These are phyloP conservation scores for Tinospora cordifolia DNA, from an alignment of 164 flowering plant species.

Conservation along the genomic window DNA sequence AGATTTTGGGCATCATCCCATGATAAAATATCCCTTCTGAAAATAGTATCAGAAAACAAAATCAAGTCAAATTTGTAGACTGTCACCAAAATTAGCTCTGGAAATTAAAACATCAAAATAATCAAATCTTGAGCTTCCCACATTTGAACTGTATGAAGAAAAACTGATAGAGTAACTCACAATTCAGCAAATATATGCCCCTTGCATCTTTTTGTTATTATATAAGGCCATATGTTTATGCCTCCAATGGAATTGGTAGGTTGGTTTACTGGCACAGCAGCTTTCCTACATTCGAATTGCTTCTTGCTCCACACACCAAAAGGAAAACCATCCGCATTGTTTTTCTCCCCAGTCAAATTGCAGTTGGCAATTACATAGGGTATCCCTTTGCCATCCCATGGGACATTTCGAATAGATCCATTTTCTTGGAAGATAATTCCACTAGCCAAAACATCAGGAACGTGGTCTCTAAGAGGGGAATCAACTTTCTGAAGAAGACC, in stretches of 20 bases:
- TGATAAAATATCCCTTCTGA: constrained; percentile 63
- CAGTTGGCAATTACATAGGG: constrained; percentile 51
- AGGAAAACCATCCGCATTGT: constrained; percentile 31
- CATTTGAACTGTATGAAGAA: constrained; percentile 8
- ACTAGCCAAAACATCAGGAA: constrained; percentile 72
- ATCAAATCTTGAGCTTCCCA: neutral
- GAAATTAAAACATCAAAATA: neutral
- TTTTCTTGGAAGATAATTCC: constrained; percentile 60
- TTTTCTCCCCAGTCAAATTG: constrained; percentile 24
- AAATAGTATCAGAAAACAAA: constrained; percentile 16
- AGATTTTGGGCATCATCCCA: constrained; percentile 47
- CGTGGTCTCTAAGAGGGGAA: constrained; percentile 56
- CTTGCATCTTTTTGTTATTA: constrained; percentile 70
- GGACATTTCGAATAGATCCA: constrained; percentile 41
- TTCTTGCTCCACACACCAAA: constrained; percentile 81
- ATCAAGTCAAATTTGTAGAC: neutral
- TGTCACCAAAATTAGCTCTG: neutral
- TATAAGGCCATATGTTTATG: constrained; percentile 62
- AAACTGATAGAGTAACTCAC: constrained; percentile 42
- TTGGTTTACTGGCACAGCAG: constrained; percentile 29
- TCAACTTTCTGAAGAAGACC: constrained; percentile 33
- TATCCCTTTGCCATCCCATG: constrained; percentile 81
- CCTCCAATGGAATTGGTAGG: constrained; percentile 22
- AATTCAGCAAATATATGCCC: constrained; percentile 72
- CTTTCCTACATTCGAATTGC: constrained; percentile 42